Conservation (phyloP, 371 early-diverging fungal species). For the Actinomucor elegans region DNA sequence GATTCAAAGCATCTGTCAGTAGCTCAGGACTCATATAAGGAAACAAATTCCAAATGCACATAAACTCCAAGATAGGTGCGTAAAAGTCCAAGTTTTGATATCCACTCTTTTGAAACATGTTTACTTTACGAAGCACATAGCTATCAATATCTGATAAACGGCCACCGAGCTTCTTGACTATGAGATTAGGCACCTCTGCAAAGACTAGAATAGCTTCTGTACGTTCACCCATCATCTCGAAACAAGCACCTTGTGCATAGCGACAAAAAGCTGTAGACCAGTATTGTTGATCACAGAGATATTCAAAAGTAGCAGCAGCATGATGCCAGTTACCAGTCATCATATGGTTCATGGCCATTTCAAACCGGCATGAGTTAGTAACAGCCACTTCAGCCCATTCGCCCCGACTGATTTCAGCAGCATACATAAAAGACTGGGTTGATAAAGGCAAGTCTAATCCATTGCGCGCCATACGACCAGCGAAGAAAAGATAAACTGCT, state of each 20-base stretch:
- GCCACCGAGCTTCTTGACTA: constrained; percentile 57
- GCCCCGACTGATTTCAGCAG: constrained; percentile 37
- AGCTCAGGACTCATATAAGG: constrained; percentile 38
- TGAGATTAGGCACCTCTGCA: constrained; percentile 45
- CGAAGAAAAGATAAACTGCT: constrained; percentile 56
- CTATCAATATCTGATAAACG: constrained; percentile 54
- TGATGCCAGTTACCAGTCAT: constrained; percentile 54
- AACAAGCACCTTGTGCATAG: constrained; percentile 56
- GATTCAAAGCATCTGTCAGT: constrained; percentile 28
- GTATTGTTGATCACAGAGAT: constrained; percentile 51
- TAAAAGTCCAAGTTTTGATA: constrained; percentile 50
- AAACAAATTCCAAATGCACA: constrained; percentile 60
- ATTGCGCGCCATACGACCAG: constrained; percentile 52
- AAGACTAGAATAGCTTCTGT: constrained; percentile 50
- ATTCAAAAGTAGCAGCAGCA: constrained; percentile 49
- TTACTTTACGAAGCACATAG: constrained; percentile 57
- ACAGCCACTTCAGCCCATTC: constrained; percentile 54
- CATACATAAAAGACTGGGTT: constrained; percentile 49
- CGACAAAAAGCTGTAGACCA: constrained; percentile 62
- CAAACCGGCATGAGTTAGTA: constrained; percentile 53
- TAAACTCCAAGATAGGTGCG: constrained; percentile 56
- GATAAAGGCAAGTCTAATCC: constrained; percentile 50
- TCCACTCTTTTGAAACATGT: constrained; percentile 47
- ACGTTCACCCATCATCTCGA: constrained; percentile 46
- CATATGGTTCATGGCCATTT: constrained; percentile 58